phyloP scores from a whole-genome alignment of 257 asterid species.

The Rehmannia glutinosa region DNA sequence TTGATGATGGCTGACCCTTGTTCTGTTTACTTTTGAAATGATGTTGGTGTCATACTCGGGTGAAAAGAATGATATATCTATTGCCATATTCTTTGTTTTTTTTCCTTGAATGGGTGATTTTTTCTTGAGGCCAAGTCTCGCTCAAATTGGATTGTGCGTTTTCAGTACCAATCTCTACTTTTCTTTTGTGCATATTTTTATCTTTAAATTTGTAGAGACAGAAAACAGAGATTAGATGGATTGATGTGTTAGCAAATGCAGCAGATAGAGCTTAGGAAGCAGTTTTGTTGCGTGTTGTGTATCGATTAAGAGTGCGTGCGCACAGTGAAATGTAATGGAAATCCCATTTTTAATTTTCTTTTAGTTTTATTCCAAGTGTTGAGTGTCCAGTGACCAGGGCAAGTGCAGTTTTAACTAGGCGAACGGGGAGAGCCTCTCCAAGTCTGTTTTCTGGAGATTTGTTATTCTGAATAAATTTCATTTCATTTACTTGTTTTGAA shows the following conservation, averaged over 20 bases:
- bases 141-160: not conserved
- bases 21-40: conserved; percentile 10
- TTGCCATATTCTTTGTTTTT: not conserved
- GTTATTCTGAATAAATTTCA: too few species aligned
- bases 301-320: not conserved
- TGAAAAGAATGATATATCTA: not conserved
- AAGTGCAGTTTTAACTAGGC: too few species aligned
- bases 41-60: conserved; percentile 6
- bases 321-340: not conserved
- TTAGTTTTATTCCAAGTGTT: too few species aligned
- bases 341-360: not conserved
- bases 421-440: too few species aligned
- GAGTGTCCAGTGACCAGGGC: too few species aligned
- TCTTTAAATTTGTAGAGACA: not conserved
- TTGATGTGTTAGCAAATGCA: not conserved
- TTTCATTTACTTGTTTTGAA: too few species aligned
- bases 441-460: too few species aligned
- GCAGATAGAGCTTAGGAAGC: not conserved
- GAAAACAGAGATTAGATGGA: not conserved
- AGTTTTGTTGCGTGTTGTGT: not conserved
- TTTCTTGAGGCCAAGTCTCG: not conserved
- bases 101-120: not conserved
- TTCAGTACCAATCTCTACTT: not conserved
- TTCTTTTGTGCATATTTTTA: not conserved
- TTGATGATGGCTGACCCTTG: not conserved